A percentile compares a stretch with the other conserved stretches of the same genome.
Conservation (phyloP, 371 early-diverging fungal genomes). For the Mucor plumbeus region DNA sequence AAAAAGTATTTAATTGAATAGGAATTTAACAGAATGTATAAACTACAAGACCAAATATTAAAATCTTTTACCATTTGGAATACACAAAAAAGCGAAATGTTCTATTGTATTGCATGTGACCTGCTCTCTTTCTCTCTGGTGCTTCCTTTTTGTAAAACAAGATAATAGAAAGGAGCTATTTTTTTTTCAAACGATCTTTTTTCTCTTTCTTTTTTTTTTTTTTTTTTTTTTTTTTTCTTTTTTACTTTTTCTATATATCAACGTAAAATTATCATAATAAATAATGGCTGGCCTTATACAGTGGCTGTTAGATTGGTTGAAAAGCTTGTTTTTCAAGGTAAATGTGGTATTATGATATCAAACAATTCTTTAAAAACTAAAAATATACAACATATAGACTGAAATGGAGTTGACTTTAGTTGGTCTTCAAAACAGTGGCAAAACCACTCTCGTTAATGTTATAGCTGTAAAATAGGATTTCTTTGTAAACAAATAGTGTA, state of each 20-base stretch:
- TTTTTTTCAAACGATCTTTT: slow-evolving; percentile 11
- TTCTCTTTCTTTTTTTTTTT: background rate
- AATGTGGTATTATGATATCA: background rate
- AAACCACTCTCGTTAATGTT: slow-evolving; percentile 97
- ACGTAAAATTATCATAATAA: background rate
- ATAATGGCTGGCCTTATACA: slow-evolving; percentile 72
- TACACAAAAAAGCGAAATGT: background rate
- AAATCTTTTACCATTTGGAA: background rate
- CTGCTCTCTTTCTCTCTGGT: slow-evolving; percentile 1
- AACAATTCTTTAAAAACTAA: slow-evolving; percentile 1
- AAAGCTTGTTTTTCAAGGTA: slow-evolving; percentile 93
- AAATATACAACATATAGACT: slow-evolving; percentile 41
- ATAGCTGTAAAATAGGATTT: slow-evolving; percentile 80
- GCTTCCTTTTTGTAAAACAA: slow-evolving; percentile 1
- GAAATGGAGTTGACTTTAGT: slow-evolving; percentile 99
- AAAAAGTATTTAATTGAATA: too few relatives aligned
- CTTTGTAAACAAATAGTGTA: background rate
- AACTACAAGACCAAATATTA: too few relatives aligned
- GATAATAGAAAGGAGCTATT: slow-evolving; percentile 2
- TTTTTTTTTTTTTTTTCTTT: slow-evolving; percentile 13
- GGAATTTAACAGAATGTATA: too few relatives aligned
- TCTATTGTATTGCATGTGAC: background rate
- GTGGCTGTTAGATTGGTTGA: slow-evolving; percentile 88
- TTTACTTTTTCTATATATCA: slow-evolving; percentile 10
- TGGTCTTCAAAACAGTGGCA: slow-evolving; percentile 97